Evolutionary conservation across 345 rosid genomes (phyloP), one percentile per base, ranked within the genome.

Genomic region (Camelina sativa): DNA sequence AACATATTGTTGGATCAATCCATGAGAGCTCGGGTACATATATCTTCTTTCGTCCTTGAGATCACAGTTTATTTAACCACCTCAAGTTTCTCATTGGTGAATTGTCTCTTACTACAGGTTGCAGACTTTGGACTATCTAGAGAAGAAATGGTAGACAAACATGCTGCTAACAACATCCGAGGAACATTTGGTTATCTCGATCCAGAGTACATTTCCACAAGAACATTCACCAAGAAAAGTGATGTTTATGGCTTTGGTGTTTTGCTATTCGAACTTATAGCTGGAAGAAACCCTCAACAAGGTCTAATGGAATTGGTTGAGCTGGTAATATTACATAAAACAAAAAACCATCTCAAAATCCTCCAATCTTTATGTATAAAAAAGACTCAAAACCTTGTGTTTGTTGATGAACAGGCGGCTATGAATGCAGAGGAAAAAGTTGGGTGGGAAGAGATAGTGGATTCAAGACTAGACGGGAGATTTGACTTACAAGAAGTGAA

Each of bases 121-220:
- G 96, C 99, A 76, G 99, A 95, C 82, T 92, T 95, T 77, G 99
- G 99, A 34, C 96, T 95, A 52, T 95, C 99, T 57, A 89, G 98
- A 80, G 99, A 92, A 85, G 99, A 92, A 82, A 86, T 85, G 92
- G 91, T 87, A 20, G 88, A 90, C 66, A 84, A 80, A 65, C 87
- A 91, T 46, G 93, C 87, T 5, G 99, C 88, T 28, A 87, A 92
- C 64, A 87, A 92, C 64, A 61, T 96, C 57, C 79, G 91, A 47
- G 99, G 99, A 79, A 95, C 99, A 11, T 90, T 90, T 71, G 99
- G 99, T 63, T 95, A 92, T 75, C 98, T 95, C 43, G 99, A 95
- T 82, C 99, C 99, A 2, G 98, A 95, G 65, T 95, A 95, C 62
- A 84, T 95, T 47, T 92, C 98, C 32, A 85, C 98, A 4, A 80